Evolutionary conservation across 1,139 yeast genomes (phyloP), one percentile per base, ranked within the genome.

Genomic region (Yarrowia galli): DNA sequence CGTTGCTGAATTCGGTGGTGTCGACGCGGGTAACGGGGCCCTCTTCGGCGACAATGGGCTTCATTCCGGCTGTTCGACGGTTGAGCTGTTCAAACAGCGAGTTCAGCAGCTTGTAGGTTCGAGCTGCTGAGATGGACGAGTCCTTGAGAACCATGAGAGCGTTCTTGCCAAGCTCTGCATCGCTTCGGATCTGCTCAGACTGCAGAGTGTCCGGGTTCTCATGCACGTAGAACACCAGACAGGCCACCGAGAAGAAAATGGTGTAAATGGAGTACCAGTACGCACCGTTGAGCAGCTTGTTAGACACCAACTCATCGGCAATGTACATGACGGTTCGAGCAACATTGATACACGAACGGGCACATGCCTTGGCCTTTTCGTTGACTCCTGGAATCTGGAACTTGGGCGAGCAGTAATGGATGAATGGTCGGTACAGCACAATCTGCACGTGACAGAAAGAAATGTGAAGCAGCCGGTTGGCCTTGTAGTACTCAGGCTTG

Each of bases 191-290:
- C 40, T 80, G 83, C 22, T 70, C 68, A 71, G 72, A 79, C 78
- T 72, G 85, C 82, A 87, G 88, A 69, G 89, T 89, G 72, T 88
- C 82, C 32, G 79, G 76, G 22, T 87, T 87, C 74, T 90, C 96
- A 77, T 91, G 97, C 69, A 88, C 90, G 75, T 91, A 92, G 74
- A 89, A 92, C 12, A 91, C 87, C 73, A 92, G 81, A 73, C 97
- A 91, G 0, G 97, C 97, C 68, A 92, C 92, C 3, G 97, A 88
- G 76, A 91, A 92, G 76, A 92, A 92, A n/a, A 92, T 89, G 0
- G 97, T 91, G 76, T 92, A 92, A 77, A 90, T 89, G 18, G 96
- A 89, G 75, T 92, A 92, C 97, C 97, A 92, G 76, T 92, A 92
- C 2, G 97, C 91, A 0, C 97, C 97, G 70, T 90, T 87, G 68